A percentile compares a stretch with the other conserved stretches of the same genome.
phyloP scores from a whole-genome alignment of 2,329 filamentous ascomycete genomes.

The Allantophomopsis cytisporea region DNA sequence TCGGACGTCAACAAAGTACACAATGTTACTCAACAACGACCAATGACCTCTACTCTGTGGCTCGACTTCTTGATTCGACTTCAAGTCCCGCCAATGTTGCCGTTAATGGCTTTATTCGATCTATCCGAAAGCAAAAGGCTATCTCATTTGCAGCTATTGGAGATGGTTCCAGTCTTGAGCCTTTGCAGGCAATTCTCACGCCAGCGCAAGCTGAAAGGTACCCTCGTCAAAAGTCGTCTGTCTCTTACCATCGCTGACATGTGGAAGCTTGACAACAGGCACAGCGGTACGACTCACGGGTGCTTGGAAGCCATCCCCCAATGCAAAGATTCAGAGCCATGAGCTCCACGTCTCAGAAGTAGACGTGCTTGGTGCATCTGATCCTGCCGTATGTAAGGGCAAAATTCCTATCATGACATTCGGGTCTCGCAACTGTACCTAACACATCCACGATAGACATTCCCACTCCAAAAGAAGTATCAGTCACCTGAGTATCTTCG shows the following conservation, averaged over 20 bases:
- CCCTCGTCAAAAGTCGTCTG: neutral
- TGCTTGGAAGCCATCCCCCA: constrained; percentile 57
- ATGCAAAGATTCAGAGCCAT: constrained; percentile 55
- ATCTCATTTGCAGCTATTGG: constrained; percentile 73
- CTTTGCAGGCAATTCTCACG: constrained; percentile 44
- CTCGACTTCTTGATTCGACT: constrained; percentile 40
- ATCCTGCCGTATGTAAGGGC: constrained; percentile 54
- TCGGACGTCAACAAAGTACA: constrained; percentile 1
- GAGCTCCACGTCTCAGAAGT: constrained; percentile 67
- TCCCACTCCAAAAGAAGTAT: constrained; percentile 93
- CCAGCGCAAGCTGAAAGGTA: constrained; percentile 14
- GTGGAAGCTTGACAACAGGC: constrained; percentile 61
- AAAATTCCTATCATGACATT: neutral
- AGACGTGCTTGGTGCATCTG: constrained; percentile 60
- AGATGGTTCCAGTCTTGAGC: constrained; percentile 71
- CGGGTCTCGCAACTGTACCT: constrained; percentile 3
- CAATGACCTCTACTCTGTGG: constrained; percentile 29
- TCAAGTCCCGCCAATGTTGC: constrained; percentile 34
- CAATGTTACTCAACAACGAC: constrained; percentile 9
- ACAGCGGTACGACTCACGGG: constrained; percentile 68
- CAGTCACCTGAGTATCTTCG: constrained; percentile 82
- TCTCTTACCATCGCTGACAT: too few relatives aligned
- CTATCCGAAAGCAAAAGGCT: constrained; percentile 75
- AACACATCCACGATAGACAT: constrained; percentile 42
- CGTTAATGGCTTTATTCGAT: constrained; percentile 70